A percentile compares a stretch with the other conserved stretches of the same genome.
Evolutionary conservation across 108 stramenopile species (phyloP).

Genomic region (Fragilaria crotonensis): DNA sequence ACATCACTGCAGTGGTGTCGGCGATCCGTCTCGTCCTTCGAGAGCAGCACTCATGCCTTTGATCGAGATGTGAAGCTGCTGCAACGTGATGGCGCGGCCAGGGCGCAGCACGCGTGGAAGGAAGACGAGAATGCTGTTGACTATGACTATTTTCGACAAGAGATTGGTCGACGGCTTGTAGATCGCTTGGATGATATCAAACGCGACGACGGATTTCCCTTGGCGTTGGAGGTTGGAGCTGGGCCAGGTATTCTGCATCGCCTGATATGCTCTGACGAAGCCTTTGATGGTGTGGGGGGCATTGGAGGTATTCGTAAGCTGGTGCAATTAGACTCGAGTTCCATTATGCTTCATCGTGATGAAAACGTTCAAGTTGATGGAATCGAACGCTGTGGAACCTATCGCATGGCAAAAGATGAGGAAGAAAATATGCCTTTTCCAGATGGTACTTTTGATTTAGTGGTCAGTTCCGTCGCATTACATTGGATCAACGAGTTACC

Average conservation of each 20-base stretch:
- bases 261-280: constrained; percentile 55
- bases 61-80: constrained; percentile 54
- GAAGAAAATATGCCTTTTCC: constrained; percentile 74
- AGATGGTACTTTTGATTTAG: constrained; percentile 90
- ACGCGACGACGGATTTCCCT: constrained; percentile 62
- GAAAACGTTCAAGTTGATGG: constrained; percentile 9
- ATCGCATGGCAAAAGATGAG: constrained; percentile 56
- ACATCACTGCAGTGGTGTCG: too few species aligned
- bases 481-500: constrained; percentile 98
- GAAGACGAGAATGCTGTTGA: constrained; percentile 22
- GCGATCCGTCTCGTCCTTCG: not conserved
- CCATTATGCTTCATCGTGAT: constrained; percentile 58
- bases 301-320: constrained; percentile 79
- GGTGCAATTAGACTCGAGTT: constrained; percentile 67
- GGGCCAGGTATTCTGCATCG: constrained; percentile 53
- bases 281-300: constrained; percentile 51
- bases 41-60: constrained; percentile 32
- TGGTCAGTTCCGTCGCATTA: constrained; percentile 75
- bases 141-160: constrained; percentile 76
- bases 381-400: constrained; percentile 47
- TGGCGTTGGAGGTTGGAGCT: constrained; percentile 76
- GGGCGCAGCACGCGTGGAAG: constrained; percentile 28
- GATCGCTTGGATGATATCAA: constrained; percentile 82
- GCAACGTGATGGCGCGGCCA: constrained; percentile 62
- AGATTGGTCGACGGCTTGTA: constrained; percentile 66